Percentiles rank a stretch among this genome's conserved stretches.
These are phyloP conservation scores for Abelmoschus esculentus DNA, from an alignment of 345 rosid genomes.

Conservation along the genomic window DNA sequence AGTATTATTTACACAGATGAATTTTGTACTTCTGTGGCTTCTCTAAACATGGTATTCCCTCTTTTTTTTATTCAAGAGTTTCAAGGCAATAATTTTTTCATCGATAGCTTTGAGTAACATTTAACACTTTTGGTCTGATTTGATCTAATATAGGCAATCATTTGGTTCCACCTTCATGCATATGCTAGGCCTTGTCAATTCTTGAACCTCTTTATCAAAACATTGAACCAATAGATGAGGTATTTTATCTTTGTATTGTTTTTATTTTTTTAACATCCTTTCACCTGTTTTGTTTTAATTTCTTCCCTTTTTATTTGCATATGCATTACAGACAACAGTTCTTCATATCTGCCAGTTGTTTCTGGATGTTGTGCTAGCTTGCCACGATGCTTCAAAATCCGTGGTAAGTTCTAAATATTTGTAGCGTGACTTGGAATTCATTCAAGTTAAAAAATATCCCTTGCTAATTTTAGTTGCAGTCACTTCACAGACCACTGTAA, in stretches of 20 bases:
- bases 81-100: background rate
- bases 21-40: constrained; percentile 65
- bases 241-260: constrained; percentile 19
- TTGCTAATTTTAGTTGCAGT: background rate
- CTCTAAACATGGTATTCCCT: constrained; percentile 63
- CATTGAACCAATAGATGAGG: constrained; percentile 93
- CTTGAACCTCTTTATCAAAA: constrained; percentile 69
- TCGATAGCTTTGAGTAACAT: constrained; percentile 7
- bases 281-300: constrained; percentile 11
- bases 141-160: constrained; percentile 17
- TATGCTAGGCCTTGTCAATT: constrained; percentile 63
- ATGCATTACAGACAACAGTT: constrained; percentile 55
- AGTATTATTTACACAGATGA: constrained; percentile 51
- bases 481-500: background rate
- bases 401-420: constrained; percentile 49
- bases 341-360: constrained; percentile 79
- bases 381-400: constrained; percentile 66
- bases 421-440: background rate
- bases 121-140: constrained; percentile 10
- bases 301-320: constrained; percentile 13
- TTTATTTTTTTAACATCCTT: background rate
- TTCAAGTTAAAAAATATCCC: background rate
- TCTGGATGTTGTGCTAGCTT: constrained; percentile 80
- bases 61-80: constrained; percentile 6
- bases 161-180: constrained; percentile 90